These are phyloP conservation scores for Nakazawaea pomicola DNA, from an alignment of 805 yeast genomes.

Conservation along the genomic window DNA sequence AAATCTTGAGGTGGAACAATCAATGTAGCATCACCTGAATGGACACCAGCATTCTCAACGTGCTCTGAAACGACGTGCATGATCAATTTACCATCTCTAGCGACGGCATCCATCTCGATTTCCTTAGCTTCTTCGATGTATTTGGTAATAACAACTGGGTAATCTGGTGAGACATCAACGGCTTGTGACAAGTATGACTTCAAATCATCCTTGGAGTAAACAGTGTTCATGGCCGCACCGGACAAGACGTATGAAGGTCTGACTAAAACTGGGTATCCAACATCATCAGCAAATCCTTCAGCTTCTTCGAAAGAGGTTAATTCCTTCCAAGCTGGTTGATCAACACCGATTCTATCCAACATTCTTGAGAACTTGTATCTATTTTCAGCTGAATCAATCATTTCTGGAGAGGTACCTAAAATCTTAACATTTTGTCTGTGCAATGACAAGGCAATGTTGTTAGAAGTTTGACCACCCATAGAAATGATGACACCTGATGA, in stretches of 20 bases:
- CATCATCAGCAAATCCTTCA: conserved; percentile 84
- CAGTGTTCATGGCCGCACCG: conserved; percentile 99
- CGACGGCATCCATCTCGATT: conserved; percentile 98
- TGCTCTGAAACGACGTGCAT: conserved; percentile 99
- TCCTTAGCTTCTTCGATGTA: conserved; percentile 96
- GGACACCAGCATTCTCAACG: conserved; percentile 99
- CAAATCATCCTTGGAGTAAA: conserved; percentile 83
- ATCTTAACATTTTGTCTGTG: conserved; percentile 94
- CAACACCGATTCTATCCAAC: conserved; percentile 94
- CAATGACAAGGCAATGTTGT: conserved; percentile 89
- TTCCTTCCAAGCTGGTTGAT: conserved; percentile 99
- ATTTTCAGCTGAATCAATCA: conserved; percentile 98
- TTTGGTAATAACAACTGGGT: conserved; percentile 96
- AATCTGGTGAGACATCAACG: conserved; percentile 94
- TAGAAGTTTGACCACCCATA: conserved; percentile 99
- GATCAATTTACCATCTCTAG: conserved; percentile 86
- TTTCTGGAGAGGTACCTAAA: conserved; percentile 95
- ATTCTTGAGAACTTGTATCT: conserved; percentile 96
- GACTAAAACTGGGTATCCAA: conserved; percentile 89
- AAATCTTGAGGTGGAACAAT: conserved; percentile 96
- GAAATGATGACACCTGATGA: conserved; percentile 91
- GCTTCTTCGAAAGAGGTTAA: conserved; percentile 91
- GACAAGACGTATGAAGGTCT: conserved; percentile 97
- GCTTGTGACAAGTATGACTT: conserved; percentile 88
- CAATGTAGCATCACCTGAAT: conserved; percentile 97